Percentiles rank a stretch among this genome's conserved stretches.
phyloP scores from a whole-genome alignment of 305 asterid genomes.

The Fraxinus xanthoxyloides region DNA sequence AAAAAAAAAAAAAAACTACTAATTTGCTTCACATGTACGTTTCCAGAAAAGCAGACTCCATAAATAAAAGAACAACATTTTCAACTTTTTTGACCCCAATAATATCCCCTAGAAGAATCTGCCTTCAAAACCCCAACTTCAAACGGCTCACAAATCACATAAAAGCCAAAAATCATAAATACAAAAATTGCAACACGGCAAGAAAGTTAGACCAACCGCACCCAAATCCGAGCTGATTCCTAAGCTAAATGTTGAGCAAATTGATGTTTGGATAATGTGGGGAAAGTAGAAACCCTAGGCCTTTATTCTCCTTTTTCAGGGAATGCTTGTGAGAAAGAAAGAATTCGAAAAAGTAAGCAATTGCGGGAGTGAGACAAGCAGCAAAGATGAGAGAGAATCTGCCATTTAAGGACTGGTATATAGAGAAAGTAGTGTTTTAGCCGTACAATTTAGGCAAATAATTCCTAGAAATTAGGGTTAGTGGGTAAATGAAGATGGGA shows the following conservation, averaged over 20 bases:
- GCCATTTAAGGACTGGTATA: conserved; percentile 28
- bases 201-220: background rate
- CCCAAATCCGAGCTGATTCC: conserved; percentile 11
- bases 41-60: conserved; percentile 55
- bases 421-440: conserved; percentile 20
- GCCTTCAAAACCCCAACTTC: conserved; percentile 8
- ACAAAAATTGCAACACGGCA: background rate
- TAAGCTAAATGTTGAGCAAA: conserved; percentile 31
- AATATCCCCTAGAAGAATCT: conserved; percentile 31
- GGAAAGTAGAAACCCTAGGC: conserved; percentile 52
- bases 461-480: conserved; percentile 20
- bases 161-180: background rate
- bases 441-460: background rate
- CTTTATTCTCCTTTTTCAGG: conserved; percentile 40
- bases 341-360: conserved; percentile 51
- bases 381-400: conserved; percentile 20
- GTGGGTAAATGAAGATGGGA: conserved; percentile 12
- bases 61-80: conserved; percentile 54
- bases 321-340: conserved; percentile 61
- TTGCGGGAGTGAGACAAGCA: conserved; percentile 38
- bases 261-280: conserved; percentile 14
- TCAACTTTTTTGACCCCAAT: conserved; percentile 50
- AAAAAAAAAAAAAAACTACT: conserved; percentile 22
- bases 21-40: conserved; percentile 85
- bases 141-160: conserved; percentile 17